Evolutionary conservation across 805 yeast species (phyloP).

Genomic region (Starmerella apis): DNA sequence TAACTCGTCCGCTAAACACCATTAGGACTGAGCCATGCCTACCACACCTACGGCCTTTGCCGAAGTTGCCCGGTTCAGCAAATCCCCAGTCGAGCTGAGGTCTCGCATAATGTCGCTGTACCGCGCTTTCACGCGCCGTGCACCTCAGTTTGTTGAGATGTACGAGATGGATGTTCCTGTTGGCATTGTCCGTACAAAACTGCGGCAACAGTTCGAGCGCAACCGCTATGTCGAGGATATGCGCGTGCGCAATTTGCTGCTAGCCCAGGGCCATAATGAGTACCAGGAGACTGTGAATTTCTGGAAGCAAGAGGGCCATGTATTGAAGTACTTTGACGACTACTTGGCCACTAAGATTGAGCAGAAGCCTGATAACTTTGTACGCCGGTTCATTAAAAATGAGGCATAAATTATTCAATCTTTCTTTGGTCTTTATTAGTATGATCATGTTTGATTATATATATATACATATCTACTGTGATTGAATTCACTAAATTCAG

Average conservation of each 20-base stretch:
- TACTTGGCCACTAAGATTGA: constrained; percentile 47
- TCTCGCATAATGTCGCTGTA: constrained; percentile 57
- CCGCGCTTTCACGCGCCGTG: constrained; percentile 51
- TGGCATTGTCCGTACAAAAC: constrained; percentile 66
- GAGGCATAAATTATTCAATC: constrained; percentile 21
- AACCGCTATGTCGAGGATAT: constrained; percentile 61
- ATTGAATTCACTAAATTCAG: no score
- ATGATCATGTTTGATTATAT: no score
- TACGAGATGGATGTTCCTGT: constrained; percentile 49
- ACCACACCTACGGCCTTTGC: constrained; percentile 78
- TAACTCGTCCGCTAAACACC: not conserved
- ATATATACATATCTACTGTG: no score
- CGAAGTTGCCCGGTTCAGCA: constrained; percentile 61
- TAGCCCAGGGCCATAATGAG: constrained; percentile 81
- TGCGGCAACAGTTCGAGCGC: constrained; percentile 84
- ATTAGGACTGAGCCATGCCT: constrained; percentile 33
- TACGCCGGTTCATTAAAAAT: constrained; percentile 48
- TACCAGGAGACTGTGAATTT: constrained; percentile 78
- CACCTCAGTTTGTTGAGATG: constrained; percentile 37
- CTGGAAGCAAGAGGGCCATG: constrained; percentile 85
- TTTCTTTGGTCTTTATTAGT: not conserved
- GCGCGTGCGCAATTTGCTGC: constrained; percentile 54
- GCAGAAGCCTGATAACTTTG: constrained; percentile 47
- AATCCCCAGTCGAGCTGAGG: constrained; percentile 50
- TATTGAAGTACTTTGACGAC: constrained; percentile 68